Percentiles rank a stretch among this genome's conserved stretches.
Evolutionary conservation across 2,329 filamentous ascomycete genomes (phyloP).

Genomic region (Apiospora phragmitis): DNA sequence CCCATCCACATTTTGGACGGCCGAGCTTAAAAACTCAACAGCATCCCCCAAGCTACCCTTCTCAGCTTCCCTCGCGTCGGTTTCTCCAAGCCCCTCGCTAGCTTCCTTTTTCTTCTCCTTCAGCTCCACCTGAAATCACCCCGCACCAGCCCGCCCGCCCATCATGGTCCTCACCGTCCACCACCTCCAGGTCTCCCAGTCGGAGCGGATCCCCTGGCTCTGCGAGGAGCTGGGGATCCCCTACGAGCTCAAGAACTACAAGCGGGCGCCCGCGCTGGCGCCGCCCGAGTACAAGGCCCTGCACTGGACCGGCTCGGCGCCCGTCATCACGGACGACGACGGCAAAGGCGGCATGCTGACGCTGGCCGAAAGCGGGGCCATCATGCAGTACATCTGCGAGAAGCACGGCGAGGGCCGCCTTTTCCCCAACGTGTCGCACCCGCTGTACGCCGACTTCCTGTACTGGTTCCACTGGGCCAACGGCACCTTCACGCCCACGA

Average conservation of each 20-base stretch:
- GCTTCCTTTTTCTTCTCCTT: not conserved
- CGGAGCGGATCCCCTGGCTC: conserved; percentile 64
- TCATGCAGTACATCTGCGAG: conserved; percentile 61
- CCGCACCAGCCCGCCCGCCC: not conserved
- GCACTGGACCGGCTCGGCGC: conserved; percentile 55
- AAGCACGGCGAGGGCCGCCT: conserved; percentile 53
- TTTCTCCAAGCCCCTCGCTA: not conserved
- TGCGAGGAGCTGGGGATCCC: conserved; percentile 62
- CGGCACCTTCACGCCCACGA: conserved; percentile 41
- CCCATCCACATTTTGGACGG: too few relatives aligned
- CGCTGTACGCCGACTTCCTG: conserved; percentile 59
- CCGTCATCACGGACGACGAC: conserved; percentile 46
- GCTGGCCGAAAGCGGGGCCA: conserved; percentile 61
- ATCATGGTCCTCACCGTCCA: conserved; percentile 38
- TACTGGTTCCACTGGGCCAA: conserved; percentile 65
- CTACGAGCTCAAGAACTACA: conserved; percentile 41
- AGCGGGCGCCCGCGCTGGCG: conserved; percentile 34
- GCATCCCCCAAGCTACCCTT: not conserved
- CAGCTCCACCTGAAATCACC: not conserved
- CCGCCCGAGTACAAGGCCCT: conserved; percentile 41
- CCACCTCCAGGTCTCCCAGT: conserved; percentile 60
- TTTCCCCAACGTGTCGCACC: conserved; percentile 42
- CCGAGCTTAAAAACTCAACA: not conserved
- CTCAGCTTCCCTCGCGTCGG: not conserved
- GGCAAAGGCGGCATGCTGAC: conserved; percentile 39